phyloP scores from a whole-genome alignment of 2,329 filamentous ascomycete species.

The Apiospora marii region DNA sequence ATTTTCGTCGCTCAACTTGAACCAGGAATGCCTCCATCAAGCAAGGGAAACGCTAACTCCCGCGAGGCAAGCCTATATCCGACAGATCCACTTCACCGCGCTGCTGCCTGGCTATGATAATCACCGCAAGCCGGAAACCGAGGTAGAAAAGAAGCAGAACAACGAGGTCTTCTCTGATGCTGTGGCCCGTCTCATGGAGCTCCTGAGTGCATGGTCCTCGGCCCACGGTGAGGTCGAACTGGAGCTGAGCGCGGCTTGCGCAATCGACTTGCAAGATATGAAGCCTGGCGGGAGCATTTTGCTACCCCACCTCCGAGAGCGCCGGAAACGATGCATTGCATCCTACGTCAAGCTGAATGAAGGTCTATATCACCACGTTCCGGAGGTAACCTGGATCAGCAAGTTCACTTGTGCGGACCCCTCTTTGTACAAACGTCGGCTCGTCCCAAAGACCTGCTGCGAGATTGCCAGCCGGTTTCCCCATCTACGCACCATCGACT shows the following conservation, averaged over 20 bases:
- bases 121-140: background rate
- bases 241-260: background rate
- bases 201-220: background rate
- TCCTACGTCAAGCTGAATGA: background rate
- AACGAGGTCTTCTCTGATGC: background rate
- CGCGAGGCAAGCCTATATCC: constrained; percentile 6
- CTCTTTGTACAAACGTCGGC: background rate
- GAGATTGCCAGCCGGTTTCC: constrained; percentile 14
- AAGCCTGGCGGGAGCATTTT: background rate
- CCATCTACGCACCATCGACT: background rate
- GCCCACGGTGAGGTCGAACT: background rate
- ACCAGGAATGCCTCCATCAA: background rate
- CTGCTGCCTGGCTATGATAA: constrained; percentile 1
- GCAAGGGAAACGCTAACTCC: background rate
- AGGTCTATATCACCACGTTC: background rate
- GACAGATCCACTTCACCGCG: background rate
- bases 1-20: background rate
- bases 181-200: background rate
- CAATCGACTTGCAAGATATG: background rate
- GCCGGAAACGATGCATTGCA: background rate
- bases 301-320: background rate
- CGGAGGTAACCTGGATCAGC: background rate
- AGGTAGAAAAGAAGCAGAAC: background rate
- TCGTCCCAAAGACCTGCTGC: background rate
- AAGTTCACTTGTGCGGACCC: background rate